These are phyloP conservation scores for Glebionis coronaria DNA, from an alignment of 129 eudicot genomes.

Conservation along the genomic window DNA sequence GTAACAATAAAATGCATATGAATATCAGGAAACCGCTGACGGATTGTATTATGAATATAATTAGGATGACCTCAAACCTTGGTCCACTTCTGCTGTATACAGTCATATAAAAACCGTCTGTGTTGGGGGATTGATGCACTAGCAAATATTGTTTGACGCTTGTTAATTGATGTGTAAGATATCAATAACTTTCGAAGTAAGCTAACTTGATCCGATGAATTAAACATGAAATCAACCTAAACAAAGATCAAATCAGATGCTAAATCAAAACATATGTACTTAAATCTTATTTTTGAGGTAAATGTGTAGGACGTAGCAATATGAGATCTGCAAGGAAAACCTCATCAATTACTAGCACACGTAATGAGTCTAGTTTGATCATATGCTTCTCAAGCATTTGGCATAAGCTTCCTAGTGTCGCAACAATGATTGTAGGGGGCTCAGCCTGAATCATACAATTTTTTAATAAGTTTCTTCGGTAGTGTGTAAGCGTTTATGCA, in stretches of 20 bases:
- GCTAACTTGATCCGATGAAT: slow-evolving; percentile 73
- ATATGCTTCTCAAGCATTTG: slow-evolving; percentile 78
- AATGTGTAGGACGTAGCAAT: neutral
- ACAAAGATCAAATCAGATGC: slow-evolving; percentile 6
- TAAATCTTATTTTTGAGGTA: neutral
- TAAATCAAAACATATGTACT: neutral
- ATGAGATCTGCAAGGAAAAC: slow-evolving; percentile 23
- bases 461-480: neutral
- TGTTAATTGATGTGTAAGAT: slow-evolving; percentile 52
- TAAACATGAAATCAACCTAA: slow-evolving; percentile 95
- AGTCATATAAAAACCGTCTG: slow-evolving; percentile 72
- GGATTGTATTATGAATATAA: neutral
- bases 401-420: slow-evolving; percentile 77
- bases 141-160: slow-evolving; percentile 85
- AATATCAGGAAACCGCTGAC: slow-evolving; percentile 14
- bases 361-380: slow-evolving; percentile 61
- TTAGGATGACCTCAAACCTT: slow-evolving; percentile 51
- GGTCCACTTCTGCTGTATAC: slow-evolving; percentile 97
- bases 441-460: slow-evolving; percentile 52
- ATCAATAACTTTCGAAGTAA: slow-evolving; percentile 71
- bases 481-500: too few species aligned
- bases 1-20: slow-evolving; percentile 14
- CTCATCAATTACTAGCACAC: slow-evolving; percentile 89
- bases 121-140: slow-evolving; percentile 98
- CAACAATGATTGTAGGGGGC: slow-evolving; percentile 86